Percentiles rank a stretch among this genome's conserved stretches.
phyloP scores from a whole-genome alignment of 495 filamentous ascomycete genomes.

The Astrocystis sublimbata region DNA sequence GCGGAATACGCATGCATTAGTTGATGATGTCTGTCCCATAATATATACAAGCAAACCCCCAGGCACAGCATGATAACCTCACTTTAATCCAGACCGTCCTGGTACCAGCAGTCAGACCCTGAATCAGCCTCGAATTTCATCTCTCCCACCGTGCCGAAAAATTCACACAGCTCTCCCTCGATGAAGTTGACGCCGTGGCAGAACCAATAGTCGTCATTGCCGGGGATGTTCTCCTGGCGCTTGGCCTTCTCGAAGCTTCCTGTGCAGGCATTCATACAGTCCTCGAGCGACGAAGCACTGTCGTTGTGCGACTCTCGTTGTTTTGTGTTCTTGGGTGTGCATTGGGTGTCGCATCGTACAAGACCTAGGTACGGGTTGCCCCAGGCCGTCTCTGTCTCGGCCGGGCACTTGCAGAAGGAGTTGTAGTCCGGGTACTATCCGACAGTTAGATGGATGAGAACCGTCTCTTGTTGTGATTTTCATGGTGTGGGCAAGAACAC shows the following conservation, averaged over 20 bases:
- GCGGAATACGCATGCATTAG: not conserved
- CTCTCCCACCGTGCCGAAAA: slow-evolving; percentile 26
- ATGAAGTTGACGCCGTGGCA: slow-evolving; percentile 37
- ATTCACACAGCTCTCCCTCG: slow-evolving; percentile 32
- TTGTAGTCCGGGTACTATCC: slow-evolving; percentile 29
- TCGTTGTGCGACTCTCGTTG: slow-evolving; percentile 27
- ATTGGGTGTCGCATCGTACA: slow-evolving; percentile 30
- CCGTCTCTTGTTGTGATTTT: not conserved
- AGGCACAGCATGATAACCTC: not conserved
- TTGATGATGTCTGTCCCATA: not conserved
- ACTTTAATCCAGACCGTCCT: slow-evolving; percentile 22
- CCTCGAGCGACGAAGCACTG: slow-evolving; percentile 5
- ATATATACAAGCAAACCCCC: not conserved
- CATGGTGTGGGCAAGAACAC: not conserved
- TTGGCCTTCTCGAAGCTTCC: slow-evolving; percentile 31
- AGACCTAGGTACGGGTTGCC: slow-evolving; percentile 33
- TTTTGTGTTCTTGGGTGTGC: slow-evolving; percentile 18
- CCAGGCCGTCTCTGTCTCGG: slow-evolving; percentile 18
- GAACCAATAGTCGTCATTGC: slow-evolving; percentile 27
- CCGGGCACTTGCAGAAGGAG: slow-evolving; percentile 26
- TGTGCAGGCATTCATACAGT: slow-evolving; percentile 28
- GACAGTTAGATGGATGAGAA: not conserved
- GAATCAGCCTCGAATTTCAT: slow-evolving; percentile 20
- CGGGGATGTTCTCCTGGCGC: too few species aligned
- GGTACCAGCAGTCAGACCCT: slow-evolving; percentile 21